Conservation (phyloP, 148 eudicot species). For the Camellia granthamiana region DNA sequence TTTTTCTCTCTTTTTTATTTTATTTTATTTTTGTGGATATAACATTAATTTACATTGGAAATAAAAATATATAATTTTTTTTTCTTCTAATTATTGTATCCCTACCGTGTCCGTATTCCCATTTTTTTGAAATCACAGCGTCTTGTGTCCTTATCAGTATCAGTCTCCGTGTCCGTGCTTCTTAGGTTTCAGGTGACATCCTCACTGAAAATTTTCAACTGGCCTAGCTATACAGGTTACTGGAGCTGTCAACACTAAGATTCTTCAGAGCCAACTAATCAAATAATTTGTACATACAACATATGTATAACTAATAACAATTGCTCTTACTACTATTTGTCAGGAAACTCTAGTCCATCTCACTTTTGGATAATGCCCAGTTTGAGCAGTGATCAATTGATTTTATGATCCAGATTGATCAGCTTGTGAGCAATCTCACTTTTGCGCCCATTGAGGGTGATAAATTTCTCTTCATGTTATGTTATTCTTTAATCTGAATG, state of each 20-base stretch:
- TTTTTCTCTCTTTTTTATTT: too few relatives aligned
- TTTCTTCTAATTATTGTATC: too few relatives aligned
- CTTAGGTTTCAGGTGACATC: background rate
- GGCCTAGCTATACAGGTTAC: background rate
- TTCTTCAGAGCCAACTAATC: background rate
- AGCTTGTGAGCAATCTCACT: background rate
- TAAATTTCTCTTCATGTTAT: background rate
- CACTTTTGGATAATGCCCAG: background rate
- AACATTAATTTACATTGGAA: too few relatives aligned
- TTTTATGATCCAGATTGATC: background rate
- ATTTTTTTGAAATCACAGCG: too few relatives aligned
- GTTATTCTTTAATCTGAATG: background rate
- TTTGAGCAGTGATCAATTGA: background rate
- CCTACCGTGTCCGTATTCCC: too few relatives aligned
- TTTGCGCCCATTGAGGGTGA: background rate
- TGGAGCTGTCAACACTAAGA: background rate
- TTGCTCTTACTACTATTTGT: background rate
- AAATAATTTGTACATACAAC: background rate
- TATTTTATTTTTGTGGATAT: too few relatives aligned
- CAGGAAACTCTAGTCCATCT: background rate
- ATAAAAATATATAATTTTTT: too few relatives aligned
- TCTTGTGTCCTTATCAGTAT: too few relatives aligned
- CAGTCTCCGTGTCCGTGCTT: too few relatives aligned
- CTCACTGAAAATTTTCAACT: background rate
- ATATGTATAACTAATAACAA: background rate